A percentile compares a stretch with the other conserved stretches of the same genome.
Conservation (phyloP, 1,284 basidiomycete genomes). For the Kalmanozyma brasiliensis region DNA sequence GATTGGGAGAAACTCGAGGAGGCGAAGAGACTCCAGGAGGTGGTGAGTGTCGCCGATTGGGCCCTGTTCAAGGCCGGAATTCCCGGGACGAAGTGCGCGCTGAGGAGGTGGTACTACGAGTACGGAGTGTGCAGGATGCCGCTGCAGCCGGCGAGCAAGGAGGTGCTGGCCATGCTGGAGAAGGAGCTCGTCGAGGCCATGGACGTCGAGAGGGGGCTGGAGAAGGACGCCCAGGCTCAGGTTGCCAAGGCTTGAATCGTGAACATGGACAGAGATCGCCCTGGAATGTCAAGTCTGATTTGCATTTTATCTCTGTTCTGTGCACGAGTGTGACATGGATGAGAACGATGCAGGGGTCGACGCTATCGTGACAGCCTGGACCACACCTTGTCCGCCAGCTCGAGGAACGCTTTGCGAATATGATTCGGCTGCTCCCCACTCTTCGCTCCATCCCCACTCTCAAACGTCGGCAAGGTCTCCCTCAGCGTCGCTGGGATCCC, state of each 20-base stretch:
- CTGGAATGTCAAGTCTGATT: no score
- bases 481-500: conserved; percentile 73
- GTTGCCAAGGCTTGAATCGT: conserved; percentile 32
- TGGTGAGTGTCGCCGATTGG: conserved; percentile 81
- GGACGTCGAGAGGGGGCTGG: conserved; percentile 75
- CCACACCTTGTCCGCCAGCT: conserved; percentile 47
- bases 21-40: conserved; percentile 80
- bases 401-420: conserved; percentile 31
- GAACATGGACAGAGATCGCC: no score
- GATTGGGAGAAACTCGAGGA: conserved; percentile 71
- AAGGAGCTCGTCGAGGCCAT: conserved; percentile 77
- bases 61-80: conserved; percentile 82
- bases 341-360: no score
- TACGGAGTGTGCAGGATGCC: conserved; percentile 80
- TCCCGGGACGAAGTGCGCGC: conserved; percentile 81
- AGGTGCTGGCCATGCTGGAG: conserved; percentile 73
- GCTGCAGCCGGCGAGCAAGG: conserved; percentile 75
- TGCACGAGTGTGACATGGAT: no score
- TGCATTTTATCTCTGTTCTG: no score
- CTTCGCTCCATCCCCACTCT: conserved; percentile 16
- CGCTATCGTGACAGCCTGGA: conserved; percentile 15
- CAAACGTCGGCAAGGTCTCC: conserved; percentile 48
- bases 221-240: conserved; percentile 63
- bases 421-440: conserved; percentile 12
- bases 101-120: conserved; percentile 78